Evolutionary conservation across 495 filamentous ascomycete genomes (phyloP).

Genomic region (Daldinia childiae): DNA sequence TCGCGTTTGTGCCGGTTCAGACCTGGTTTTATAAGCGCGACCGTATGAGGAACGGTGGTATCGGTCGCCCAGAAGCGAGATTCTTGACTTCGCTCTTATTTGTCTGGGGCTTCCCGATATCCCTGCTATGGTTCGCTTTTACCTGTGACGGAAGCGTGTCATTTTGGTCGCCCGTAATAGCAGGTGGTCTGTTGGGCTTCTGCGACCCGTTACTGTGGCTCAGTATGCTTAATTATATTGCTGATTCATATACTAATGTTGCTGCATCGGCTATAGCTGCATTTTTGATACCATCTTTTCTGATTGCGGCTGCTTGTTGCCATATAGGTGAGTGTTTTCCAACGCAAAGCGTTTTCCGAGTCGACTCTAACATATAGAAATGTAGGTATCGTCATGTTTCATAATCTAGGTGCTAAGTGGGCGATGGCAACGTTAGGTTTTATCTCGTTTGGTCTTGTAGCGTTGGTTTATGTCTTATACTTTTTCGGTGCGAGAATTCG

Average conservation of each 20-base stretch:
- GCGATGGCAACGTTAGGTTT: conserved; percentile 52
- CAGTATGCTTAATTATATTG: conserved; percentile 52
- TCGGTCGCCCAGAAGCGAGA: conserved; percentile 52
- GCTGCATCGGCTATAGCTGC: conserved; percentile 52
- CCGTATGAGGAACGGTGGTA: conserved; percentile 38
- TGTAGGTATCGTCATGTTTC: conserved; percentile 51
- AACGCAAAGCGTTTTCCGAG: background rate
- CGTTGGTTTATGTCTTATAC: conserved; percentile 51
- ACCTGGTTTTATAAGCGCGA: conserved; percentile 51
- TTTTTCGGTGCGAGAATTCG: conserved; percentile 50
- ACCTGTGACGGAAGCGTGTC: conserved; percentile 49
- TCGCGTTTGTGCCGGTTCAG: conserved; percentile 51
- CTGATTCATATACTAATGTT: conserved; percentile 53
- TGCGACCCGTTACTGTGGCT: conserved; percentile 53
- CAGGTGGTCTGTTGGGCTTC: conserved; percentile 49
- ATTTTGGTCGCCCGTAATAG: conserved; percentile 51
- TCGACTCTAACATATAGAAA: conserved; percentile 16
- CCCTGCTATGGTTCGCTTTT: conserved; percentile 53
- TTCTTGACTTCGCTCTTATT: conserved; percentile 49
- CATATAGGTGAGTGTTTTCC: conserved; percentile 43
- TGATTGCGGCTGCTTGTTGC: conserved; percentile 50
- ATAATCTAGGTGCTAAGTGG: conserved; percentile 50
- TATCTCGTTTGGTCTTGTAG: conserved; percentile 49
- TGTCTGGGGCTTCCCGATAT: conserved; percentile 52
- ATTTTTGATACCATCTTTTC: conserved; percentile 51